phyloP scores from a whole-genome alignment of 2,329 filamentous ascomycete genomes.

The Claviceps cyperi region DNA sequence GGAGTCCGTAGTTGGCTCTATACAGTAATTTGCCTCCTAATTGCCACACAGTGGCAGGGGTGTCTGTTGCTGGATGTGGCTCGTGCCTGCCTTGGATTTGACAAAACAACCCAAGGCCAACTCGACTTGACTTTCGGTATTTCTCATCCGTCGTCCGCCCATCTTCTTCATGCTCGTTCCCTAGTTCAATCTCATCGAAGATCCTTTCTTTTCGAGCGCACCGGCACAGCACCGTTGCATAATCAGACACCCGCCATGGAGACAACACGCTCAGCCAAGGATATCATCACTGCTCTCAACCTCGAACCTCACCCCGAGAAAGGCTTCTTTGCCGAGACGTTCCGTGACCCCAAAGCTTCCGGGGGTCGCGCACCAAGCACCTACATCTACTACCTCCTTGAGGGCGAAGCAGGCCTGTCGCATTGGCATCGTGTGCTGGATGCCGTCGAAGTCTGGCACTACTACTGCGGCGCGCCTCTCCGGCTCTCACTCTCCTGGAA shows the following conservation, averaged over 20 bases:
- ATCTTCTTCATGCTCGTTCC: neutral
- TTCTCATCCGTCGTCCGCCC: neutral
- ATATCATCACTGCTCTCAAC: slow-evolving; percentile 28
- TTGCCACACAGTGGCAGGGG: neutral
- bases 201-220: neutral
- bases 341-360: slow-evolving; percentile 21
- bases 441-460: slow-evolving; percentile 36
- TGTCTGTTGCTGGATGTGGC: neutral
- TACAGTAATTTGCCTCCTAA: neutral
- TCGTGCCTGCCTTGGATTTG: neutral
- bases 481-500: slow-evolving; percentile 28
- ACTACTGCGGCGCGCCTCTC: slow-evolving; percentile 37
- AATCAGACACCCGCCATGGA: neutral
- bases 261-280: slow-evolving; percentile 18
- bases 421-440: slow-evolving; percentile 35
- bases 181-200: neutral
- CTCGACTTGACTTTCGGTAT: neutral
- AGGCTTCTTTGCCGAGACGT: slow-evolving; percentile 33
- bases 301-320: slow-evolving; percentile 32
- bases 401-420: slow-evolving; percentile 27
- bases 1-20: too few species aligned
- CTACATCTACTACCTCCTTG: slow-evolving; percentile 38
- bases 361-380: slow-evolving; percentile 29
- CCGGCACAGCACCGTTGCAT: neutral
- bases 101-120: neutral